Evolutionary conservation across 345 rosid genomes (phyloP), one percentile per base, ranked within the genome.

Genomic region (Acer negundo): DNA sequence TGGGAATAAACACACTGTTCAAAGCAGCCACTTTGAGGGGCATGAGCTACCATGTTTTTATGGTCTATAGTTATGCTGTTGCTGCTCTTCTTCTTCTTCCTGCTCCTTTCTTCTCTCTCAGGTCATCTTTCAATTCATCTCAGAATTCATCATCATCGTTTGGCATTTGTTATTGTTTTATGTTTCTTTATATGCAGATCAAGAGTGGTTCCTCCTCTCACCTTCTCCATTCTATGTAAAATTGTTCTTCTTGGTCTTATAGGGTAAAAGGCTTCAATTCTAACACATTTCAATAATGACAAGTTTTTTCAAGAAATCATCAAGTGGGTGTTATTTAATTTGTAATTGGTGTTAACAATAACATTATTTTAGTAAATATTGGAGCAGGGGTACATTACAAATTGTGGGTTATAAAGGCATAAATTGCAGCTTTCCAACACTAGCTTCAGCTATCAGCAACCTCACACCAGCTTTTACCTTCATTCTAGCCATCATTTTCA

Each of bases 381-480:
- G 63, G 65, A 76, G 40, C 85, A 95, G 98, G 91, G 74, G 91
- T 74, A 80, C 94, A 75, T 90, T 94, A 77, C 92, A 91, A 85
- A 89, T 92, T 69, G 70, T 90, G 86, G 99, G 95, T 4, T 95
- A 87, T 75, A 90, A 92, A 73, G 99, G 99, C 19, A 95, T 95
- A 70, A 88, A 78, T 75, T 89, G 79, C 69, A 90, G 97, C 74
- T 91, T 97, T 55, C 97, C 99, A n/a, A 87, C 98, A 31, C 97
- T 96, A 74, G 89, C 98, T 86, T 93, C 98, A 67, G 98, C 98
- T 55, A 88, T 96, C 87, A 90, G 98, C 87, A 96, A 90, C 87
- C 99, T 96, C 77, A 87, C 93, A 11, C 98, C 99, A 40, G 99
- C 97, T 74, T 89, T 93, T 79, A 96, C 98, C 24, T 96, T 93